A percentile compares a stretch with the other conserved stretches of the same genome.
These are phyloP conservation scores for Vigna mungo DNA, from an alignment of 306 rosid species.

Conservation along the genomic window DNA sequence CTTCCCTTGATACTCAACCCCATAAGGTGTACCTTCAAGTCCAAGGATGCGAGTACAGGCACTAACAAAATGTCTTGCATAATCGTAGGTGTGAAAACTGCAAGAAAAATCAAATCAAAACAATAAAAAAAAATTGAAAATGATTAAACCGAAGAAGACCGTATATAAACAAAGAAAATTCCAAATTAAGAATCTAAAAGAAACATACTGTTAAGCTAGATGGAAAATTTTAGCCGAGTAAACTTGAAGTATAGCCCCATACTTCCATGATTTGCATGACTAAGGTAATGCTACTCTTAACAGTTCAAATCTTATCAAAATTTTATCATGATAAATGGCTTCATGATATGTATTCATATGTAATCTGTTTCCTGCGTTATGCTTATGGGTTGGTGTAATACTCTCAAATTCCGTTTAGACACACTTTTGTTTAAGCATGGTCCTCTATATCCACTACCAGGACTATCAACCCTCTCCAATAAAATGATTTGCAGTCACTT, in stretches of 20 bases:
- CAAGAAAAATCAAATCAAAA: conserved; percentile 35
- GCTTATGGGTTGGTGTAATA: background rate
- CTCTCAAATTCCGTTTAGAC: conserved; percentile 21
- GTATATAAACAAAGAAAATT: background rate
- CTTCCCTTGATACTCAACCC: conserved; percentile 90
- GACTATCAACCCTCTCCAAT: background rate
- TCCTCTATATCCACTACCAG: background rate
- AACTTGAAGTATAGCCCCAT: background rate
- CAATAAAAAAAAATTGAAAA: conserved; percentile 29
- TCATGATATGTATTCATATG: background rate
- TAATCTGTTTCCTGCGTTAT: background rate
- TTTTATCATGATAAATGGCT: background rate
- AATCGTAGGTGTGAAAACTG: conserved; percentile 94
- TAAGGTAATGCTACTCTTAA: background rate
- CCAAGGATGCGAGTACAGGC: conserved; percentile 92
- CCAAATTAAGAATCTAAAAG: background rate
- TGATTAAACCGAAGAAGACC: background rate
- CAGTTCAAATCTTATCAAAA: background rate
- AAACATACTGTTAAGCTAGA: conserved; percentile 19
- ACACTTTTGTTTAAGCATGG: background rate
- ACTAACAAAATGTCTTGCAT: conserved; percentile 92
- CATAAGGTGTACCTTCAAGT: conserved; percentile 92
- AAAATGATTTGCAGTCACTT: conserved; percentile 2
- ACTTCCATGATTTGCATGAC: background rate
- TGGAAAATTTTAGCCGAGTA: background rate